Base-by-base conservation (phyloP, 495 filamentous ascomycete species). In the Penicillium paradoxum region DNA sequence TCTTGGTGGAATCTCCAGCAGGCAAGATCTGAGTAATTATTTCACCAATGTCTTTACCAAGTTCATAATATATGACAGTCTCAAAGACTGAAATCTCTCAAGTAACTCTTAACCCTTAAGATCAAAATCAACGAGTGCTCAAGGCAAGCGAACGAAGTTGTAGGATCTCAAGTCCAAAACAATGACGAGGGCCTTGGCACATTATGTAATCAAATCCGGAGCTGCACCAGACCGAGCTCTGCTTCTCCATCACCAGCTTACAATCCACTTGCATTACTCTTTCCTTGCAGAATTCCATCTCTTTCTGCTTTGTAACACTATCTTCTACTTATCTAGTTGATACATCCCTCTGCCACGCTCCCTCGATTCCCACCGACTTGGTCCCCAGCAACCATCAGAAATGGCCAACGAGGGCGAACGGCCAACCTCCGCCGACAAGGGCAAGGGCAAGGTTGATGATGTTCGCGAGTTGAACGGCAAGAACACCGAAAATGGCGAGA, bases 391-490 rank as follows among this genome's bases (percentile, higher is more conserved):
- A 72, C 59, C 63, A 55, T 72, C 65, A 66, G 64, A 70, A 62
- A 97, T 98, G 93, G 89, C 90, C 72, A 85, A 95, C 79, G 88
- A 91, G 69, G 90, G 88, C 74, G 89, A 93, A 74, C 80, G 83
- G 79, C 80, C 86, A 69, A 89, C 86, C 71, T 73, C 83, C 66
- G 79, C 83, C 69, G 91, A 95, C 74, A 97, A 97, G 79, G 93
- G 91, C 72, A 97, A 97, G 79, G 91, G 85, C 65, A 98, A 96
- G 78, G 85, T 84, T 54, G 78, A 84, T 49, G 80, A 84, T 64
- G 72, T 74, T 40, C 78, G 80, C 58, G 80, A 79, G 33, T 60
- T 76, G 58, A 67, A 85, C 50, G 79, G 74, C 53, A 83, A 80
- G 71, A 88, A 87, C 65, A 64, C 73, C 21, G 82, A 86, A 50